These are phyloP conservation scores for Pezicula radicicola DNA, from an alignment of 2,329 filamentous ascomycete species.

Conservation along the genomic window DNA sequence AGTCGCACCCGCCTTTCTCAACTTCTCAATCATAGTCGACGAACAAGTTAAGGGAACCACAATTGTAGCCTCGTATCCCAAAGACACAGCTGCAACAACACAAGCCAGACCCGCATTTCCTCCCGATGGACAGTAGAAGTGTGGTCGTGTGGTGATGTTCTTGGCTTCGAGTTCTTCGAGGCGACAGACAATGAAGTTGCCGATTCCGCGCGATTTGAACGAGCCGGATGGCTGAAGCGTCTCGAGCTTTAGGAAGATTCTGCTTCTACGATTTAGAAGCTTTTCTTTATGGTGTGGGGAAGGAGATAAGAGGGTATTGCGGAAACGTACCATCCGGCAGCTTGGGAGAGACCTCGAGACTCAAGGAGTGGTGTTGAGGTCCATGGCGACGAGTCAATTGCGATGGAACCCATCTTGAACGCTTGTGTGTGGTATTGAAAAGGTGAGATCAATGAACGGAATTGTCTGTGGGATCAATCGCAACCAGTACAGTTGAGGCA, in stretches of 20 bases:
- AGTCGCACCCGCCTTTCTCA: conserved; percentile 60
- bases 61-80: conserved; percentile 68
- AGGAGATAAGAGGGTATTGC: neutral
- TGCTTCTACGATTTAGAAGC: conserved; percentile 10
- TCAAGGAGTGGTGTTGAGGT: conserved; percentile 20
- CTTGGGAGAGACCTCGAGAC: conserved; percentile 19
- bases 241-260: conserved; percentile 82
- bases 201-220: conserved; percentile 79
- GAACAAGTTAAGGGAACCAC: conserved; percentile 68
- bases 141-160: conserved; percentile 36
- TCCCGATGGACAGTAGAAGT: conserved; percentile 79
- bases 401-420: too few relatives aligned
- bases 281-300: neutral
- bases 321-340: conserved; percentile 22
- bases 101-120: conserved; percentile 85
- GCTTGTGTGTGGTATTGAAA: too few relatives aligned
- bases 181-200: conserved; percentile 56
- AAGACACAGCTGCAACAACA: conserved; percentile 64
- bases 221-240: conserved; percentile 80
- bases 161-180: neutral
- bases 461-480: too few relatives aligned
- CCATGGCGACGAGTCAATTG: conserved; percentile 11
- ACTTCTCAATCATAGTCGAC: conserved; percentile 67
- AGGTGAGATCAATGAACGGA: too few relatives aligned
- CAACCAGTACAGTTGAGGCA: too few relatives aligned